Percentiles rank a stretch among this genome's conserved stretches.
These are phyloP conservation scores for Dichotomocladium elegans DNA, from an alignment of 371 early-diverging fungal species.

Conservation along the genomic window DNA sequence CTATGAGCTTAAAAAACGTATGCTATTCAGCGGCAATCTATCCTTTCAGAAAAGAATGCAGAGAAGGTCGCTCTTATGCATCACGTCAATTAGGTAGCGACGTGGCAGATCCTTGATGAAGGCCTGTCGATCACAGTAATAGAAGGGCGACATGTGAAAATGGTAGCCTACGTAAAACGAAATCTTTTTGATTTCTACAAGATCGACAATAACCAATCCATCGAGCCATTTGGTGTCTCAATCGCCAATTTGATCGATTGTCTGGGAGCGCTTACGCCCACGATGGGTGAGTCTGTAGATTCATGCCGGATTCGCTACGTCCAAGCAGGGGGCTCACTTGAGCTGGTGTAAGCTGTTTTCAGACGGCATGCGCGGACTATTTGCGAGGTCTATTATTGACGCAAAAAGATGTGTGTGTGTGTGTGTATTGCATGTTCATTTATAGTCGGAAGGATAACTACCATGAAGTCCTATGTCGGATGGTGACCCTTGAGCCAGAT, in stretches of 20 bases:
- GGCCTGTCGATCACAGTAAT: conserved; percentile 33
- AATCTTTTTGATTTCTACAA: conserved; percentile 24
- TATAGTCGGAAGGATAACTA: conserved; percentile 21
- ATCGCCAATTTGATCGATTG: conserved; percentile 24
- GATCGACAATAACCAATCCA: conserved; percentile 5
- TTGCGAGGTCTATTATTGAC: too few relatives aligned
- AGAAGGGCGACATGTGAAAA: conserved; percentile 25
- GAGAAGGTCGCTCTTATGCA: too few relatives aligned
- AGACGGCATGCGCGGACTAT: too few relatives aligned
- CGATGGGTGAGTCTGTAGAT: conserved; percentile 5
- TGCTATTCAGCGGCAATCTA: too few relatives aligned
- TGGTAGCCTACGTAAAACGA: conserved; percentile 27
- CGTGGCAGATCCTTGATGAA: conserved; percentile 29
- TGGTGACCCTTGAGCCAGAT: conserved; percentile 31
- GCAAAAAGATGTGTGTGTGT: not conserved
- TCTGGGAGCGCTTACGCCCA: conserved; percentile 16
- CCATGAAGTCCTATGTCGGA: conserved; percentile 10
- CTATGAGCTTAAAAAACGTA: conserved; percentile 1
- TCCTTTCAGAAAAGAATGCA: too few relatives aligned
- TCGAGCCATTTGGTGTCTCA: conserved; percentile 26
- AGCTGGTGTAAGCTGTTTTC: conserved; percentile 14
- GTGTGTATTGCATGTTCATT: not conserved
- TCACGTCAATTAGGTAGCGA: conserved; percentile 14
- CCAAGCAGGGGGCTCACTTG: conserved; percentile 19
- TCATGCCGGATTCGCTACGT: conserved; percentile 31